phyloP scores from a whole-genome alignment of 2,329 filamentous ascomycete genomes.

The Aspergillus sp. region DNA sequence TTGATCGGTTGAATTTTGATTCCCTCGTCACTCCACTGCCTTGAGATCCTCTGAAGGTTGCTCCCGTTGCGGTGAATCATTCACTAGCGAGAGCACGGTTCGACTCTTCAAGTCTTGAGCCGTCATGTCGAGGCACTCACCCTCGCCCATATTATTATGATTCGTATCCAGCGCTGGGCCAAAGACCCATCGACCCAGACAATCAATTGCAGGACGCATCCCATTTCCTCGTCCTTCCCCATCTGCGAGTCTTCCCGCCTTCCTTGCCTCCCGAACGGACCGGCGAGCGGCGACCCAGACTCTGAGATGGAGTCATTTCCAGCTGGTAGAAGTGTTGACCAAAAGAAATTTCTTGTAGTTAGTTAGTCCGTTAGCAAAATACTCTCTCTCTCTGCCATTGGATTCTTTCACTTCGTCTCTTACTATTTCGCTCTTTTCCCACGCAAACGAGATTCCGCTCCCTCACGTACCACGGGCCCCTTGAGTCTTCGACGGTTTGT shows the following conservation, averaged over 20 bases:
- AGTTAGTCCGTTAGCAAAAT: not conserved
- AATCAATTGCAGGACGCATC: slow-evolving; percentile 3
- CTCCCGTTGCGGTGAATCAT: slow-evolving; percentile 9
- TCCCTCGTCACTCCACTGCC: slow-evolving; percentile 14
- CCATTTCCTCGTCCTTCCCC: no score
- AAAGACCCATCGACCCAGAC: slow-evolving; percentile 20
- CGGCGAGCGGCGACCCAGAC: slow-evolving; percentile 22
- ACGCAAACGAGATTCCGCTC: not conserved
- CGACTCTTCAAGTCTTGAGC: not conserved
- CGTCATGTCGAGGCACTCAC: not conserved
- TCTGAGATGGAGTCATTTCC: slow-evolving; percentile 11
- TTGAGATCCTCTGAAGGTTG: slow-evolving; percentile 7
- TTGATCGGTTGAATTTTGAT: slow-evolving; percentile 5
- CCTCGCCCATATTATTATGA: not conserved
- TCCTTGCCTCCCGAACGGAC: slow-evolving; percentile 25
- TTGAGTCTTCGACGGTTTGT: not conserved
- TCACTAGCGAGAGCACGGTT: not conserved
- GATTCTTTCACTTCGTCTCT: not conserved
- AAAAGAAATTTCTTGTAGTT: not conserved
- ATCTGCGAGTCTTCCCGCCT: slow-evolving; percentile 18
- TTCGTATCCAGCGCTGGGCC: slow-evolving; percentile 7
- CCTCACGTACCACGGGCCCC: not conserved
- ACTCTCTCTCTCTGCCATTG: not conserved
- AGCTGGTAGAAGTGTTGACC: not conserved
- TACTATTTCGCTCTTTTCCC: not conserved